These are phyloP conservation scores for Suhomyces bolitotheri DNA, from an alignment of 1,139 yeast species.

Conservation along the genomic window DNA sequence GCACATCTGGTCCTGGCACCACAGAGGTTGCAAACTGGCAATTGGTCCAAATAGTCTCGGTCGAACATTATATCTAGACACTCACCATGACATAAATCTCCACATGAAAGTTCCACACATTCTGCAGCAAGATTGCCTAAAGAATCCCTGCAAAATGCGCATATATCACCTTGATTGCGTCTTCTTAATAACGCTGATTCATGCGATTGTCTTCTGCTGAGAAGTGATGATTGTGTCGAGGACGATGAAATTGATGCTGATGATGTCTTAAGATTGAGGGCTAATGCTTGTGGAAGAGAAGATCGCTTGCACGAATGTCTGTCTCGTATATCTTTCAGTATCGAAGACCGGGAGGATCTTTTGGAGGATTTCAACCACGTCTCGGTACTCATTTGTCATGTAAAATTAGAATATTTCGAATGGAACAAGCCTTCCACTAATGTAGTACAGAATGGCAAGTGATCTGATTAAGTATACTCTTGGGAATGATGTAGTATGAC, in stretches of 20 bases:
- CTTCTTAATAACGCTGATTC: constrained; percentile 6
- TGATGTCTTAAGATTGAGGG: constrained; percentile 10
- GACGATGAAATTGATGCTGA: constrained; percentile 9
- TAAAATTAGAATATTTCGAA: too few relatives aligned
- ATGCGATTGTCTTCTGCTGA: constrained; percentile 8
- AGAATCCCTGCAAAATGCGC: constrained; percentile 34
- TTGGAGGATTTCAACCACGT: constrained; percentile 1
- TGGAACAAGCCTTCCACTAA: too few relatives aligned
- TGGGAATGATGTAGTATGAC: too few relatives aligned
- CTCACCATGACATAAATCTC: constrained; percentile 32
- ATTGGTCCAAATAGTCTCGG: constrained; percentile 13
- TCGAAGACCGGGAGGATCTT: constrained; percentile 5
- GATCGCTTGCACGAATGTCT: constrained; percentile 3
- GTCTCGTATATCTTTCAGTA: constrained; percentile 1
- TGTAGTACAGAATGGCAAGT: too few relatives aligned
- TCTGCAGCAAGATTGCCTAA: constrained; percentile 24
- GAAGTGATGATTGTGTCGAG: constrained; percentile 8
- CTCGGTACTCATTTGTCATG: constrained; percentile 3
- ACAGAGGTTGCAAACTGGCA: constrained; percentile 15
- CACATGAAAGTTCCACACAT: constrained; percentile 28
- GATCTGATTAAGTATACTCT: too few relatives aligned
- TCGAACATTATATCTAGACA: constrained; percentile 24
- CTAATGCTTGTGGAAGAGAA: constrained; percentile 8
- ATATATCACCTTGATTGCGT: constrained; percentile 11
- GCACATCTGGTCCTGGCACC: constrained; percentile 14